Conservation (phyloP, 495 filamentous ascomycete genomes). For the Cairneyella variabilis region DNA sequence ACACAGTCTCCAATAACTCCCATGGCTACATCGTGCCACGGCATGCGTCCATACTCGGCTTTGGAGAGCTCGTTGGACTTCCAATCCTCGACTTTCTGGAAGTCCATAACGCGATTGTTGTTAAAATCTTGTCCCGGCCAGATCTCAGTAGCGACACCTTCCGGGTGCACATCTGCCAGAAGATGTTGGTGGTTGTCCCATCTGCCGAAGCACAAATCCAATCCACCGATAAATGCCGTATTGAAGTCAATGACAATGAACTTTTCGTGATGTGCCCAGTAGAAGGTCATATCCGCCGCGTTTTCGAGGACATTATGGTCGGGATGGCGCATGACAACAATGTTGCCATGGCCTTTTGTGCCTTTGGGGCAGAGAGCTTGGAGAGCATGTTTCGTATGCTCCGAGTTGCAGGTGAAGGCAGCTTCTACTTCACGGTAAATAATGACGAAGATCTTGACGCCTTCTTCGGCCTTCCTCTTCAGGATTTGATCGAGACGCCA, state of each 20-base stretch:
- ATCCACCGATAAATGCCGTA: slow-evolving; percentile 84
- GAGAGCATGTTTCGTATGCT: slow-evolving; percentile 87
- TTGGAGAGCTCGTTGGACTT: slow-evolving; percentile 90
- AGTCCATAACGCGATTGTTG: slow-evolving; percentile 94
- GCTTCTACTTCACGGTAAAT: slow-evolving; percentile 86
- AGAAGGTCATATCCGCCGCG: slow-evolving; percentile 90
- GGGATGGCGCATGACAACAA: slow-evolving; percentile 84
- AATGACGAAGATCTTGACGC: slow-evolving; percentile 91
- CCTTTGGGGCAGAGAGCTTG: slow-evolving; percentile 77
- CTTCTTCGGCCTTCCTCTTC: slow-evolving; percentile 83
- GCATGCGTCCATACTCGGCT: slow-evolving; percentile 90
- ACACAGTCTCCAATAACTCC: slow-evolving; percentile 83
- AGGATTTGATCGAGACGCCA: slow-evolving; percentile 84
- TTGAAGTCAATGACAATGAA: slow-evolving; percentile 91
- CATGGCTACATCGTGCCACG: slow-evolving; percentile 96
- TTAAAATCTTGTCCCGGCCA: slow-evolving; percentile 98
- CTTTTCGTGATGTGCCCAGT: slow-evolving; percentile 98
- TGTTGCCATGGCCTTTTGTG: slow-evolving; percentile 77
- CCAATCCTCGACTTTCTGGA: slow-evolving; percentile 87
- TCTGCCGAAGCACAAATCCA: slow-evolving; percentile 94
- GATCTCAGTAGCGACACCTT: slow-evolving; percentile 73
- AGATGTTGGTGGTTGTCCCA: slow-evolving; percentile 88
- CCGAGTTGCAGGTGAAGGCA: slow-evolving; percentile 87
- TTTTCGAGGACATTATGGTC: slow-evolving; percentile 96
- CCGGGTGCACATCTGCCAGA: slow-evolving; percentile 82